phyloP scores from a whole-genome alignment of 2,329 filamentous ascomycete species.

The Truncatella angustata region DNA sequence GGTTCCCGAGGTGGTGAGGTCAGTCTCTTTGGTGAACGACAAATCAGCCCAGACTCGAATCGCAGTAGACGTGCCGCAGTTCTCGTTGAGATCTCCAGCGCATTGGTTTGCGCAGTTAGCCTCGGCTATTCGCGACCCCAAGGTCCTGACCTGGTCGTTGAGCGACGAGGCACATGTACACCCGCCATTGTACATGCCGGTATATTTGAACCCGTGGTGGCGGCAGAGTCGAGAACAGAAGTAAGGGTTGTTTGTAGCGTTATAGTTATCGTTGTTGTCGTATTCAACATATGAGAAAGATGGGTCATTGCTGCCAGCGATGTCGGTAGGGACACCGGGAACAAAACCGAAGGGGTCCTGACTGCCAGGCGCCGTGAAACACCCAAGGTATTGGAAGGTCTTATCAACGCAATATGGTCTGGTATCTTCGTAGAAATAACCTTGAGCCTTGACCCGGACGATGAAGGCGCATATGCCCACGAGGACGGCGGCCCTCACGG shows the following conservation, averaged over 20 bases:
- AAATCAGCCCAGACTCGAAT: conserved; percentile 26
- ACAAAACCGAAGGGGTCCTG: conserved; percentile 18
- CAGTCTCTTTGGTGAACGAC: conserved; percentile 19
- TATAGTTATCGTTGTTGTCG: conserved; percentile 18
- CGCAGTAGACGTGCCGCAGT: conserved; percentile 22
- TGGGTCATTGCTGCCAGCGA: conserved; percentile 12
- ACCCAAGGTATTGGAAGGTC: conserved; percentile 17
- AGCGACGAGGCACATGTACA: conserved; percentile 25
- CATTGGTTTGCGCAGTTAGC: conserved; percentile 16
- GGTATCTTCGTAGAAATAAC: conserved; percentile 15
- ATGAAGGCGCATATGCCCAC: conserved; percentile 16
- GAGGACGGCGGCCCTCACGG: conserved; percentile 17
- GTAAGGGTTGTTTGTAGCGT: conserved; percentile 24
- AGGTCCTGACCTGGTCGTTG: background rate
- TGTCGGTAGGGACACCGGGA: background rate
- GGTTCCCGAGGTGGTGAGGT: background rate
- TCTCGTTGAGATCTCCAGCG: conserved; percentile 22
- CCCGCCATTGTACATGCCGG: conserved; percentile 16
- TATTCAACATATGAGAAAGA: conserved; percentile 20
- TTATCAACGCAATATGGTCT: conserved; percentile 7
- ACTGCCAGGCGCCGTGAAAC: conserved; percentile 7
- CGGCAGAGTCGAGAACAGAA: conserved; percentile 23
- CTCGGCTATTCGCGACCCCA: background rate
- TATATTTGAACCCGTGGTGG: conserved; percentile 24
- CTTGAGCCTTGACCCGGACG: conserved; percentile 15